Evolutionary conservation across 2,329 filamentous ascomycete species (phyloP).

Genomic region (Hyphodiscus sp.): DNA sequence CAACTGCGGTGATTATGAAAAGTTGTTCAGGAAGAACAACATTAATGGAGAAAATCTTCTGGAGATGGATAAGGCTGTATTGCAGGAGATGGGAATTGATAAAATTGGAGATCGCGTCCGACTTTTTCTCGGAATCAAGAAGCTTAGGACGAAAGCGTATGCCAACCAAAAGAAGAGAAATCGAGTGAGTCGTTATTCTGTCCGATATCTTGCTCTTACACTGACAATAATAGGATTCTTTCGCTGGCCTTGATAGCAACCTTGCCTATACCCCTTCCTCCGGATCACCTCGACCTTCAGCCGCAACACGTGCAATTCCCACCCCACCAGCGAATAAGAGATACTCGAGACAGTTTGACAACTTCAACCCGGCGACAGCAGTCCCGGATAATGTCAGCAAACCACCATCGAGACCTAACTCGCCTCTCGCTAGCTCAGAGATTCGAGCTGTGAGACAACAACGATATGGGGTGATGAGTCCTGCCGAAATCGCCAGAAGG

Average conservation of each 20-base stretch:
- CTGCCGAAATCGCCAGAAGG: constrained; percentile 45
- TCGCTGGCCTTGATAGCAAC: constrained; percentile 68
- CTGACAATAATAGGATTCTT: constrained; percentile 60
- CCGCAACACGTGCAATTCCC: constrained; percentile 43
- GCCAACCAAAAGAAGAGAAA: constrained; percentile 77
- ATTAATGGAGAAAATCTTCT: constrained; percentile 96
- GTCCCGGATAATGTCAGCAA: constrained; percentile 40
- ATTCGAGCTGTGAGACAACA: constrained; percentile 29
- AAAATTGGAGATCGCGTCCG: constrained; percentile 95
- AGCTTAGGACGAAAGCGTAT: constrained; percentile 69
- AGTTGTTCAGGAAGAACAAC: constrained; percentile 83
- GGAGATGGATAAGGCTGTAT: constrained; percentile 91
- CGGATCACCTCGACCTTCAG: constrained; percentile 56
- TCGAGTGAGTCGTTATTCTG: constrained; percentile 52
- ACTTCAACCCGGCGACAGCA: constrained; percentile 21
- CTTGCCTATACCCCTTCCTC: constrained; percentile 50
- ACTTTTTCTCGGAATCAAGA: constrained; percentile 80
- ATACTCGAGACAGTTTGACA: constrained; percentile 56
- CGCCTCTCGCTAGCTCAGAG: constrained; percentile 43
- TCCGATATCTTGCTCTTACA: constrained; percentile 1
- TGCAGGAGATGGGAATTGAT: constrained; percentile 97
- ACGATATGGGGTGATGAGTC: constrained; percentile 54
- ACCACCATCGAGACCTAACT: constrained; percentile 60
- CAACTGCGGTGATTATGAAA: constrained; percentile 90
- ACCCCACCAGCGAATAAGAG: constrained; percentile 49